A percentile compares a stretch with the other conserved stretches of the same genome.
Conservation (phyloP, 2,329 filamentous ascomycete genomes). For the Monosporascus sp. region DNA sequence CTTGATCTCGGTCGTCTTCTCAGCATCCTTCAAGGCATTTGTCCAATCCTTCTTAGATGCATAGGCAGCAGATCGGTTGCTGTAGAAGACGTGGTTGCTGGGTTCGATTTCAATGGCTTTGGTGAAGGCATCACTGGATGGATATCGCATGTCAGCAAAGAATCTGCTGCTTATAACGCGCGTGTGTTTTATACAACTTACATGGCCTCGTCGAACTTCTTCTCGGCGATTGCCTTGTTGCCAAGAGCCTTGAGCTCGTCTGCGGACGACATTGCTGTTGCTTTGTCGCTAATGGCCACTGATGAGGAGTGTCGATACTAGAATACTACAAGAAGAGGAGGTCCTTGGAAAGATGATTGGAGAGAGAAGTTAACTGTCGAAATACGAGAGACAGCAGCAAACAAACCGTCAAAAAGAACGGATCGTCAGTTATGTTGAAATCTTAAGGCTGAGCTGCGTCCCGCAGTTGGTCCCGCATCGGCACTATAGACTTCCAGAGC, state of each 20-base stretch:
- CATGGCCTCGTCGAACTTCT: constrained; percentile 95
- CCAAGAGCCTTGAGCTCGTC: constrained; percentile 91
- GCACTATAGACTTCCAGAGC: constrained; percentile 17
- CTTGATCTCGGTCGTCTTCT: constrained; percentile 91
- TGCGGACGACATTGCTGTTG: constrained; percentile 48
- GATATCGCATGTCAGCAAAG: constrained; percentile 1
- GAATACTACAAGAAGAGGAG: not conserved
- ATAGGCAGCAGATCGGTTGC: constrained; percentile 84
- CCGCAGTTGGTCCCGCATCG: not conserved
- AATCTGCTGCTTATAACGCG: not conserved
- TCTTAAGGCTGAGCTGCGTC: not conserved
- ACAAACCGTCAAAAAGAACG: not conserved
- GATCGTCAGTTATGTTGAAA: not conserved
- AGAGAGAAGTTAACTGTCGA: not conserved
- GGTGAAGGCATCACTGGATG: constrained; percentile 78
- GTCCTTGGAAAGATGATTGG: not conserved
- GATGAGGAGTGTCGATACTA: not conserved
- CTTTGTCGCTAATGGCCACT: not conserved
- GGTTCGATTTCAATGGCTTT: constrained; percentile 87
- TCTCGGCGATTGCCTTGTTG: constrained; percentile 97
- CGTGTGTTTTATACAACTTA: constrained; percentile 44
- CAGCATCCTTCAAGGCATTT: constrained; percentile 79
- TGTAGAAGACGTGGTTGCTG: constrained; percentile 93
- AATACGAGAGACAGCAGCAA: not conserved
- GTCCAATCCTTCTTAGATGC: constrained; percentile 87